phyloP scores from a whole-genome alignment of 441 rosid genomes.

The Adansonia madagascariensis region DNA sequence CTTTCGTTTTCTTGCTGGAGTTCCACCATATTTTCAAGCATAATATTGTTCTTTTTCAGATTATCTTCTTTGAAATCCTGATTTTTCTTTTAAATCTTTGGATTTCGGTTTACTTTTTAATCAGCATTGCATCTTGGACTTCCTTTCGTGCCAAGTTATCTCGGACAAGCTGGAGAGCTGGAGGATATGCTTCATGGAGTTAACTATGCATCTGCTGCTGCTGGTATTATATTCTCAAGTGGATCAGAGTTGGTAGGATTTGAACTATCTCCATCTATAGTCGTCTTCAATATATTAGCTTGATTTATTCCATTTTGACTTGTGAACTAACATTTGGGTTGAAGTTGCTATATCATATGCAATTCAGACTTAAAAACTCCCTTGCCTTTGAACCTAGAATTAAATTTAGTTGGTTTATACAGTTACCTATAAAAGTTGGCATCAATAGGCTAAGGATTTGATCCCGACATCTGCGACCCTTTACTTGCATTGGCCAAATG shows the following conservation, averaged over 20 bases:
- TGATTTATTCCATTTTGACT: not conserved
- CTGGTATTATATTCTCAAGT: constrained; percentile 86
- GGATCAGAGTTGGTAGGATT: constrained; percentile 78
- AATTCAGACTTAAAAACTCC: not conserved
- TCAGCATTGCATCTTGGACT: constrained; percentile 79
- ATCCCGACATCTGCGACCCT: not conserved
- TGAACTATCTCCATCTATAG: not conserved
- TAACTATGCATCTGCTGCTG: constrained; percentile 94
- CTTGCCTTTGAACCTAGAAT: no score
- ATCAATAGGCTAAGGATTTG: not conserved
- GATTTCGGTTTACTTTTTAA: not conserved
- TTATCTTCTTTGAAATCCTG: no score
- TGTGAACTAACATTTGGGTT: not conserved
- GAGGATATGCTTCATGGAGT: constrained; percentile 80
- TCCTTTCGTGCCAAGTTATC: constrained; percentile 88
- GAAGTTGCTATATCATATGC: not conserved
- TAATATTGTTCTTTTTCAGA: not conserved
- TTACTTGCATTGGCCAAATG: not conserved
- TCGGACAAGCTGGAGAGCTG: constrained; percentile 63
- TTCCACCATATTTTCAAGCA: no score
- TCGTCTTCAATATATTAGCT: not conserved
- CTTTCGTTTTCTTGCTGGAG: not conserved
- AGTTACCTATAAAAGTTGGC: not conserved
- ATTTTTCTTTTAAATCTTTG: no score
- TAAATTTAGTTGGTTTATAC: not conserved